These are phyloP conservation scores for Stephanodiscus triporus DNA, from an alignment of 108 stramenopile species.

Conservation along the genomic window DNA sequence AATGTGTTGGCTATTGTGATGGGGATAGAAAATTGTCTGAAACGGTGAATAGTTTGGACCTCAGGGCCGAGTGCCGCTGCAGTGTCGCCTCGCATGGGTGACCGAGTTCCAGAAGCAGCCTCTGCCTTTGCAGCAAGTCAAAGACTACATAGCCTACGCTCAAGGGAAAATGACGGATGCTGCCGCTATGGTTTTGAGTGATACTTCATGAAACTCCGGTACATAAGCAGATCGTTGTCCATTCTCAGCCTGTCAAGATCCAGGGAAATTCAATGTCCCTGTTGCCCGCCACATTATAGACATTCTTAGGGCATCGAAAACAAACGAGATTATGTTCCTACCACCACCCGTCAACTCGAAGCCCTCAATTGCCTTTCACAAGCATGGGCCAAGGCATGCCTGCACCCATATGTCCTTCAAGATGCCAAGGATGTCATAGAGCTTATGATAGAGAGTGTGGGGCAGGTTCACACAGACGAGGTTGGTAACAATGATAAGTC, in stretches of 20 bases:
- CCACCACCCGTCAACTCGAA: slow-evolving; percentile 97
- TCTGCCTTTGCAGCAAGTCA: slow-evolving; percentile 77
- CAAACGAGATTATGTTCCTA: slow-evolving; percentile 82
- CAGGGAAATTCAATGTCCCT: no score
- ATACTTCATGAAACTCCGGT: slow-evolving; percentile 89
- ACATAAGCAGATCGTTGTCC: no score
- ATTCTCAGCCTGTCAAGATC: no score
- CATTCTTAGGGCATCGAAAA: slow-evolving; percentile 54
- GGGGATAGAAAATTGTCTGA: slow-evolving; percentile 6
- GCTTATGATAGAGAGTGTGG: slow-evolving; percentile 73
- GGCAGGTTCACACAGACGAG: slow-evolving; percentile 76
- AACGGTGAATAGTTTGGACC: slow-evolving; percentile 21
- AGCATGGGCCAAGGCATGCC: slow-evolving; percentile 95
- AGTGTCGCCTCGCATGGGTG: slow-evolving; percentile 80
- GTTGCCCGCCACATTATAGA: no score
- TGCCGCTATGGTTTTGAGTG: slow-evolving; percentile 86
- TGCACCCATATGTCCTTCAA: slow-evolving; percentile 89
- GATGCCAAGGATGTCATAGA: slow-evolving; percentile 99
- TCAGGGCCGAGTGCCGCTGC: slow-evolving; percentile 49
- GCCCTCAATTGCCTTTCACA: slow-evolving; percentile 92
- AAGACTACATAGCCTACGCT: slow-evolving; percentile 97
- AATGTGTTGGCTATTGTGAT: neutral
- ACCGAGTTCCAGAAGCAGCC: slow-evolving; percentile 77
- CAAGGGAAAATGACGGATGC: slow-evolving; percentile 81
- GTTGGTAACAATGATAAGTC: slow-evolving; percentile 67